Evolutionary conservation across 2,329 filamentous ascomycete genomes (phyloP), one percentile per base, ranked within the genome.

Genomic region (Colletotrichum echinochloae): DNA sequence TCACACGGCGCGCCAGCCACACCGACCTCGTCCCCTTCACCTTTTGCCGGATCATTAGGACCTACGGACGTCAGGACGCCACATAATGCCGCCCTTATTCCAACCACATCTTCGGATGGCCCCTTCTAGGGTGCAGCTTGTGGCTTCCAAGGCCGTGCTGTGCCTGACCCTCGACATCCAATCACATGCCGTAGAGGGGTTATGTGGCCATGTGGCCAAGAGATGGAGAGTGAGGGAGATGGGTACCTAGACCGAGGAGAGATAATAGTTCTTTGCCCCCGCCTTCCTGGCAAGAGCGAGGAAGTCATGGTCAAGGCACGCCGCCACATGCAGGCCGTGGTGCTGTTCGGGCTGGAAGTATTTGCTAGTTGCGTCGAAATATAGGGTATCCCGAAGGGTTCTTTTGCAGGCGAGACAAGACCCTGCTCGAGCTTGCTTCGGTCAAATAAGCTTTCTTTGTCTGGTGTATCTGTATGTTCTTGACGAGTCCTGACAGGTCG

Each of bases 191-290:
- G 28, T 11, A 44, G 52, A 18, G 56, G n/a, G n/a, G n/a, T n/a
- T n/a, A n/a, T n/a, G n/a, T n/a, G n/a, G 37, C 39, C 51, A 67
- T 66, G 67, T 66, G 66, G 39, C 39, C 26, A 26, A 66, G 35
- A 35, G 30, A n/a, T 26, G 46, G 46, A 23, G 23, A 23, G n/a
- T n/a, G 8, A 46, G 41, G 18, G 20, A n/a, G n/a, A n/a, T n/a
- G n/a, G n/a, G n/a, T n/a, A n/a, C n/a, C n/a, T n/a, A n/a, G n/a
- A n/a, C n/a, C n/a, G n/a, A n/a, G 41, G 12, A 18, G 28, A 33
- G 30, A 37, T 54, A 37, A n/a, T n/a, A n/a, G n/a, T n/a, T n/a
- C n/a, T 39, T 37, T 49, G 44, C 49, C 46, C 39, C 49, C 61
- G 62, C 30, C n/a, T 41, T 30, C 41, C 26, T 59, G 41, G 37